Evolutionary conservation across 2,329 filamentous ascomycete genomes (phyloP).

Genomic region (Huntiella decipiens): DNA sequence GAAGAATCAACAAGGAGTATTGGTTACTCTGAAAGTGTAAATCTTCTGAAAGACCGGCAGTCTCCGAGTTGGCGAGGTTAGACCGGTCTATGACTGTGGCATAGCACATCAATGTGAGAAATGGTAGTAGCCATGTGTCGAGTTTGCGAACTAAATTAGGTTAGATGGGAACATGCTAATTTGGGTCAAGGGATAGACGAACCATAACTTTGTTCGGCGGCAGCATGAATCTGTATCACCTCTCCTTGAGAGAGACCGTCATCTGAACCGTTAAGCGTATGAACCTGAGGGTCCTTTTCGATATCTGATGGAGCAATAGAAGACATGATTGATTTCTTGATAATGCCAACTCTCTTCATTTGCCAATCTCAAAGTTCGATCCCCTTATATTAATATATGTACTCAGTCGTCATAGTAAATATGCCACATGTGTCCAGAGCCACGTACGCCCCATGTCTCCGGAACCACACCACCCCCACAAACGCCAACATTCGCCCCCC

Average conservation of each 20-base stretch:
- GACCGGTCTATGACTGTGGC: conserved; percentile 28
- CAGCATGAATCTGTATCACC: not conserved
- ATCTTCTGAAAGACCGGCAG: conserved; percentile 28
- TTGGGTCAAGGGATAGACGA: not conserved
- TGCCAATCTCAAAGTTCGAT: too few species aligned
- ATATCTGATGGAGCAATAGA: too few species aligned
- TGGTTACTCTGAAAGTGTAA: conserved; percentile 33
- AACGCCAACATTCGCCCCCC: too few species aligned
- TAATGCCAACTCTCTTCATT: too few species aligned
- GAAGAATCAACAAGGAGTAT: conserved; percentile 21
- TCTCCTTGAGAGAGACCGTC: not conserved
- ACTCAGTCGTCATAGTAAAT: too few species aligned
- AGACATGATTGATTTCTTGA: too few species aligned
- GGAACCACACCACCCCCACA: too few species aligned
- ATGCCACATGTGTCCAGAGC: too few species aligned
- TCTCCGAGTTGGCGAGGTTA: conserved; percentile 27
- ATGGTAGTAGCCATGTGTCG: conserved; percentile 6
- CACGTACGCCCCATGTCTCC: too few species aligned
- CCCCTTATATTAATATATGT: too few species aligned
- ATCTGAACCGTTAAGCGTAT: too few species aligned
- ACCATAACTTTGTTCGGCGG: conserved; percentile 1
- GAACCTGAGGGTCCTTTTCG: too few species aligned
- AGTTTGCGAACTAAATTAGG: conserved; percentile 6
- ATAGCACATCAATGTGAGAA: conserved; percentile 20
- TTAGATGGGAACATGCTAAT: not conserved